Evolutionary conservation across 1,139 yeast genomes (phyloP).

Genomic region (Yamadazyma oceani): DNA sequence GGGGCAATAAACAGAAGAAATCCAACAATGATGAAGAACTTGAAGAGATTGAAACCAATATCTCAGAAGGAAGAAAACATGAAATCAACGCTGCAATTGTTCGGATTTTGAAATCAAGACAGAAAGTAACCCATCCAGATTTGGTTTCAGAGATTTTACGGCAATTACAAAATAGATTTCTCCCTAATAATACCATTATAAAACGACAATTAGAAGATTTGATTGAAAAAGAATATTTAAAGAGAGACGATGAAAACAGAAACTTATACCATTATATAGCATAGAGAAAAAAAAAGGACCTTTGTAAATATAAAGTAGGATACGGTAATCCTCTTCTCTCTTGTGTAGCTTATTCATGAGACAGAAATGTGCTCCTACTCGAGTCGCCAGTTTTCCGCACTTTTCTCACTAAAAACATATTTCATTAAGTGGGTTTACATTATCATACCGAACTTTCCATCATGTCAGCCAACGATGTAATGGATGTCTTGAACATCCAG

Average conservation of each 20-base stretch:
- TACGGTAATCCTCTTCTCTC: too few relatives aligned
- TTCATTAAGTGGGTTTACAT: too few relatives aligned
- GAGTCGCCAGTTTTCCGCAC: background rate
- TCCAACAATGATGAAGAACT: constrained; percentile 35
- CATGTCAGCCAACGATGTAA: constrained; percentile 62
- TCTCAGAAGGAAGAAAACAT: constrained; percentile 47
- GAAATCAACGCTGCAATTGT: constrained; percentile 89
- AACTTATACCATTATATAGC: constrained; percentile 75
- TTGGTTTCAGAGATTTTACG: constrained; percentile 65
- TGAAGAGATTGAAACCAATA: constrained; percentile 35
- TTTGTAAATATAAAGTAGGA: constrained; percentile 2
- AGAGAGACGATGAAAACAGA: constrained; percentile 65
- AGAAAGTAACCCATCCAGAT: constrained; percentile 60
- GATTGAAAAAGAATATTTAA: constrained; percentile 80
- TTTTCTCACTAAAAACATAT: too few relatives aligned
- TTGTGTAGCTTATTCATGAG: too few relatives aligned
- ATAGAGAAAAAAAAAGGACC: constrained; percentile 10
- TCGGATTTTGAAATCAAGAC: constrained; percentile 79
- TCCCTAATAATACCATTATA: constrained; percentile 65
- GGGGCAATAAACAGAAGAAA: constrained; percentile 20
- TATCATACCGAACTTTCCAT: too few relatives aligned
- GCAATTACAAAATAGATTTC: constrained; percentile 64
- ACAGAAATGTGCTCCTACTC: too few relatives aligned
- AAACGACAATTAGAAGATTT: constrained; percentile 79
- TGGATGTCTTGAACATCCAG: constrained; percentile 74